Evolutionary conservation across 352 stramenopile genomes (phyloP).

Genomic region (Halophytophthora batemanensis): DNA sequence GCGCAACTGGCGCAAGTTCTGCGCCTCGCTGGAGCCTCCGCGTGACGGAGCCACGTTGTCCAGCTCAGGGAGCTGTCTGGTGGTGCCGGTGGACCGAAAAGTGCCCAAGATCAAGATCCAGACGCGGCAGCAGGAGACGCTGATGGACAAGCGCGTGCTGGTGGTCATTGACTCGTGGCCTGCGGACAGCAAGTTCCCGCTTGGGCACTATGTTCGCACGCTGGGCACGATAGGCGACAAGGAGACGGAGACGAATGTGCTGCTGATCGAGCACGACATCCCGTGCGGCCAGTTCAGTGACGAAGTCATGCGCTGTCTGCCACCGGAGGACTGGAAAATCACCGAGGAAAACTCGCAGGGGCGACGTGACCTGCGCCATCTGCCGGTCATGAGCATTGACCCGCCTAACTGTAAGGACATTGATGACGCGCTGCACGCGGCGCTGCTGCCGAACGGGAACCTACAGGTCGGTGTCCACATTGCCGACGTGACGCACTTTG

Average conservation of each 20-base stretch:
- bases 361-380: constrained; percentile 88
- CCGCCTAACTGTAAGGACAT: constrained; percentile 95
- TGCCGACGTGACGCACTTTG: constrained; percentile 99
- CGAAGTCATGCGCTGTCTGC: constrained; percentile 91
- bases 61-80: constrained; percentile 57
- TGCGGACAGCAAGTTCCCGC: constrained; percentile 80
- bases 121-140: constrained; percentile 87
- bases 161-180: constrained; percentile 96
- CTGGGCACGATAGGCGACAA: constrained; percentile 96
- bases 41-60: constrained; percentile 37
- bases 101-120: constrained; percentile 94
- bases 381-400: constrained; percentile 93
- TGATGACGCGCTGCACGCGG: constrained; percentile 97
- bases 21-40: constrained; percentile 90
- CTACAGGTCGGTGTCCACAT: constrained; percentile 97
- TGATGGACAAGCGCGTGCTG: constrained; percentile 93
- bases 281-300: constrained; percentile 81
- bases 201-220: constrained; percentile 96
- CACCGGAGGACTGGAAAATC: constrained; percentile 94
- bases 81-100: constrained; percentile 86
- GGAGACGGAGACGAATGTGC: constrained; percentile 94
- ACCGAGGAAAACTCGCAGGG: constrained; percentile 91
- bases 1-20: constrained; percentile 93
- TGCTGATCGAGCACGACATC: constrained; percentile 98
- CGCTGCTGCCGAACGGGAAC: constrained; percentile 90